A percentile compares a stretch with the other conserved stretches of the same genome.
These are phyloP conservation scores for Fusarium pininemorale DNA, from an alignment of 2,329 filamentous ascomycete genomes.

Conservation along the genomic window DNA sequence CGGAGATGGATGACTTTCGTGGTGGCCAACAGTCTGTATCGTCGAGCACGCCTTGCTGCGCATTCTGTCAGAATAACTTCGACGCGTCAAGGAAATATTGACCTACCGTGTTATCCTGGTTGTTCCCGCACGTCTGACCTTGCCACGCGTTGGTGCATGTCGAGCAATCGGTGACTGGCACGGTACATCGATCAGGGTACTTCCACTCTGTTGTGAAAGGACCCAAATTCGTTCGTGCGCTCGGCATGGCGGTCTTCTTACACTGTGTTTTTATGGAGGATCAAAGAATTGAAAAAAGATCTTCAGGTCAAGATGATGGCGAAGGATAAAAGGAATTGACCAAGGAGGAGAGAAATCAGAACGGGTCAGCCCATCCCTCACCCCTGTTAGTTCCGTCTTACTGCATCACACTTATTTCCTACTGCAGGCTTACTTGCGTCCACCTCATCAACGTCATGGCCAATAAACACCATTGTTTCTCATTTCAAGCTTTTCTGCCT, in stretches of 20 bases:
- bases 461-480: neutral
- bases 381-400: neutral
- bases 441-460: neutral
- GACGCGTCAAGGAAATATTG: too few species aligned
- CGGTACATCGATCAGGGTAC: neutral
- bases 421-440: neutral
- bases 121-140: neutral
- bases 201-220: neutral
- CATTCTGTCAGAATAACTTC: neutral
- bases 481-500: neutral
- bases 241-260: neutral
- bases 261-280: too few species aligned
- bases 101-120: neutral
- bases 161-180: neutral
- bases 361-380: neutral
- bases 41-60: neutral
- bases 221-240: neutral
- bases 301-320: neutral
- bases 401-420: neutral
- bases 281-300: neutral
- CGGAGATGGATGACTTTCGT: neutral
- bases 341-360: neutral
- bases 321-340: neutral
- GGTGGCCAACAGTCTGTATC: neutral
- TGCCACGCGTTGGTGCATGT: neutral